Base-by-base conservation (phyloP, 164 flowering plant genomes). In the Vitis amurensis region DNA sequence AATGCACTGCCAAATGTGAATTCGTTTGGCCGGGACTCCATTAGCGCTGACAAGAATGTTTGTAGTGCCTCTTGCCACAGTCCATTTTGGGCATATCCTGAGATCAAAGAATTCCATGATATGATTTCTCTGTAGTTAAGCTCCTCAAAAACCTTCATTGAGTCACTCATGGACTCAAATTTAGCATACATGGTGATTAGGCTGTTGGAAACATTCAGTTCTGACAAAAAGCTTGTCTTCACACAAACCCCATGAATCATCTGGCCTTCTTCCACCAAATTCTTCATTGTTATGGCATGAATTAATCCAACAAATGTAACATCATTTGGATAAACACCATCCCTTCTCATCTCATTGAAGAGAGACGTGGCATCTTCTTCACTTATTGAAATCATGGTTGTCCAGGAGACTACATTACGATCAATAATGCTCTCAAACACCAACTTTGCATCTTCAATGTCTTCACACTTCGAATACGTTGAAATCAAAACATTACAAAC, bases 81-180 rank as follows among this genome's bases (percentile, higher is more conserved):
- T 48, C 77, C 82, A 66, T 91, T 91, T 66, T 88, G 92, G 27
- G 85, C 82, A 74, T 80, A 90, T 6, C 93, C 97, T 23, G 99
- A 89, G 37, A 95, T 90, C 50, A 95, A 75, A 48, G 98, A 86
- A 82, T 95, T 95, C 97, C 98, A 95, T 14, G 98, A 78, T 56
- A 87, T 73, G 12, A 85, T 81, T 27, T 87, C 96, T 76, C 84
- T 82, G 71, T 67, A 48, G 9, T 68, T 68, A 52, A 87, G 73
- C 73, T 89, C 93, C 70, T 89, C 86, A 72, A 95, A 95, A 2
- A 89, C 73, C 77, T 83, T 86, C 66, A 53, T 31, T 0, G 94
- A 73, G 51, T 89, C 88, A 55, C 77, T 75, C 81, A 86, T 80
- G 48, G 68, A 72, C 80, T 77, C 78, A 72, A 90, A 90, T 59